Evolutionary conservation across 441 rosid genomes (phyloP), one percentile per base, ranked within the genome.

Genomic region (Populus trichocarpa): DNA sequence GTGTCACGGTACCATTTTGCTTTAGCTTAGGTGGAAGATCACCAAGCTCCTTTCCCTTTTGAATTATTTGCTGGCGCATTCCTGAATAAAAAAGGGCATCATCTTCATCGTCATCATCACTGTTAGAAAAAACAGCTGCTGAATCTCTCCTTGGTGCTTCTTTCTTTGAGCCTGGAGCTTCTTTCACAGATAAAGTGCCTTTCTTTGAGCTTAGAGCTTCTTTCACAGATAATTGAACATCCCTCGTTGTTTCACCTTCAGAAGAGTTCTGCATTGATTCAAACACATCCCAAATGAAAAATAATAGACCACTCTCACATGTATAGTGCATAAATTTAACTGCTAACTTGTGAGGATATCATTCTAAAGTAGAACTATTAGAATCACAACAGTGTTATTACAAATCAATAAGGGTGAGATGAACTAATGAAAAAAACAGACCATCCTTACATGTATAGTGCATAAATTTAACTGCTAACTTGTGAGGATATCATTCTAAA

Each of bases 31-130:
- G 78, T 78, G 94, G 90, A 68, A 70, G 68, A 83, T 86, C 88
- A 77, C 90, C 92, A 80, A 90, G 77, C 77, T 95, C 96, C 72
- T 86, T 86, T 72, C 89, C 85, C 84, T 83, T 90, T 75, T 67
- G 84, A 75, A 93, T 95, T 83, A 93, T 88, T 81, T 87, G 90
- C 64, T 84, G 88, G 70, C 95, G 93, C 99, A 95, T 95, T 83
- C 88, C 86, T 67, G 90, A 90, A 87, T 95, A 97, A 89, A 95
- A 95, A 79, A 75, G 86, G 76, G 84, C 88, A 78, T 93, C 99
- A 73, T 95, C 89, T 18, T 85, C 83, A 67, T 79, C 79, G 61
- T 85, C 92, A 72, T 80, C 89, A 76, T 70, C 74, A 70, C 82
- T 74, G 82, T 81, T 73, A 69, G 83, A 76, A 77, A 77, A 73